A percentile compares a stretch with the other conserved stretches of the same genome.
These are phyloP conservation scores for Malus hybrid DNA, from an alignment of 331 rosid genomes.

Conservation along the genomic window DNA sequence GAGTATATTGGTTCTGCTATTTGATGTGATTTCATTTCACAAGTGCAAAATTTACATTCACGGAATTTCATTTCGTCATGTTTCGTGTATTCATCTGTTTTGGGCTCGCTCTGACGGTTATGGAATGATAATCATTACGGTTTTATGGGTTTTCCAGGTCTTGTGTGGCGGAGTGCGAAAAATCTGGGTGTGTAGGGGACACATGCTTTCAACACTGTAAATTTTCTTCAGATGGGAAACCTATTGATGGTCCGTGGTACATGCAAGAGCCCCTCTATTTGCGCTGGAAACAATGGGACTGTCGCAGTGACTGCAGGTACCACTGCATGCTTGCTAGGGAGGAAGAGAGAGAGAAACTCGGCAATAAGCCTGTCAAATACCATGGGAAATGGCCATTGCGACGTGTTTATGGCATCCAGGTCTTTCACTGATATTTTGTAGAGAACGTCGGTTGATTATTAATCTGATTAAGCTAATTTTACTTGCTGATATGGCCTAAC, in stretches of 20 bases:
- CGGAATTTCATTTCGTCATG: background rate
- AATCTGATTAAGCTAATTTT: background rate
- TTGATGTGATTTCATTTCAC: background rate
- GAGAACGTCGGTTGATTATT: constrained; percentile 6
- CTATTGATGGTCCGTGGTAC: constrained; percentile 98
- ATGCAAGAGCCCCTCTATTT: constrained; percentile 88
- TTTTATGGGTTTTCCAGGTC: constrained; percentile 38
- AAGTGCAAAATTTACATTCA: background rate
- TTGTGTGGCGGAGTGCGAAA: constrained; percentile 73
- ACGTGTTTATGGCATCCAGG: constrained; percentile 96
- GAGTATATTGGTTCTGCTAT: background rate
- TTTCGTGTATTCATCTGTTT: background rate
- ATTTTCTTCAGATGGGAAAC: constrained; percentile 93
- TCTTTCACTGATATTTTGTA: constrained; percentile 19
- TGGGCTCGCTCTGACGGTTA: background rate
- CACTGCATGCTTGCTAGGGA: constrained; percentile 88
- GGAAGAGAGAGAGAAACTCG: constrained; percentile 72
- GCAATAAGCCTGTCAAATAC: constrained; percentile 70
- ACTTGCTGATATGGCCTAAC: constrained; percentile 15
- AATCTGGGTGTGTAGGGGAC: constrained; percentile 79
- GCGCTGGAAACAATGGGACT: constrained; percentile 98
- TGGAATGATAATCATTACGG: background rate
- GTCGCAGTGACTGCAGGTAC: constrained; percentile 82
- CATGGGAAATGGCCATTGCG: constrained; percentile 93
- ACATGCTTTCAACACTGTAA: constrained; percentile 95